Evolutionary conservation across 768 basidiomycete species (phyloP).

Genomic region (Mycena alexandri): DNA sequence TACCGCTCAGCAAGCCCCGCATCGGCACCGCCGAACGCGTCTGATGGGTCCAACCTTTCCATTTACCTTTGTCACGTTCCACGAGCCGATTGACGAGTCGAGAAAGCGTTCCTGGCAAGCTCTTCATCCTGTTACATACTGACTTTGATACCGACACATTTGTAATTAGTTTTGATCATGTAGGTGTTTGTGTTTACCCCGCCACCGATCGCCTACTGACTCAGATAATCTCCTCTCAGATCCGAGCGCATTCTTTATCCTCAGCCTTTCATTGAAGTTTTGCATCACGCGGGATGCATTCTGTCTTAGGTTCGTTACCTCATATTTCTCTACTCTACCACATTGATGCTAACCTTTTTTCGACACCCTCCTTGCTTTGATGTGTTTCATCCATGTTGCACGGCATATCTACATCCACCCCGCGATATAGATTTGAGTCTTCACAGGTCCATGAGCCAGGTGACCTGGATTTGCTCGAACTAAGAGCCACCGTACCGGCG

Average conservation of each 20-base stretch:
- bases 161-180: conserved; percentile 3
- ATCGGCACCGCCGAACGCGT: conserved; percentile 11
- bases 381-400: conserved; percentile 9
- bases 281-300: background rate
- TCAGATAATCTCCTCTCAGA: conserved; percentile 10
- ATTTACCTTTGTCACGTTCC: conserved; percentile 3
- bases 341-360: conserved; percentile 4
- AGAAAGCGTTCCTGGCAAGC: conserved; percentile 6
- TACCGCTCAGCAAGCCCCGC: conserved; percentile 13
- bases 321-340: conserved; percentile 8
- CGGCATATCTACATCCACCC: conserved; percentile 5
- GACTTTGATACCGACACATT: conserved; percentile 9
- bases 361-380: conserved; percentile 6
- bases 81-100: conserved; percentile 7
- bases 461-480: conserved; percentile 6
- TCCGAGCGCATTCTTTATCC: conserved; percentile 7
- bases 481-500: conserved; percentile 6
- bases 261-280: background rate
- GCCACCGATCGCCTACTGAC: conserved; percentile 4
- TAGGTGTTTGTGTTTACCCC: background rate
- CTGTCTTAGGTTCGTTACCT: conserved; percentile 6
- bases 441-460: conserved; percentile 1
- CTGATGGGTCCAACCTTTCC: conserved; percentile 13
- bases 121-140: conserved; percentile 14
- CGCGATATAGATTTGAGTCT: conserved; percentile 8